A percentile compares a stretch with the other conserved stretches of the same genome.
Conservation (phyloP, 2,329 filamentous ascomycete genomes). For the Fusarium buharicum region DNA sequence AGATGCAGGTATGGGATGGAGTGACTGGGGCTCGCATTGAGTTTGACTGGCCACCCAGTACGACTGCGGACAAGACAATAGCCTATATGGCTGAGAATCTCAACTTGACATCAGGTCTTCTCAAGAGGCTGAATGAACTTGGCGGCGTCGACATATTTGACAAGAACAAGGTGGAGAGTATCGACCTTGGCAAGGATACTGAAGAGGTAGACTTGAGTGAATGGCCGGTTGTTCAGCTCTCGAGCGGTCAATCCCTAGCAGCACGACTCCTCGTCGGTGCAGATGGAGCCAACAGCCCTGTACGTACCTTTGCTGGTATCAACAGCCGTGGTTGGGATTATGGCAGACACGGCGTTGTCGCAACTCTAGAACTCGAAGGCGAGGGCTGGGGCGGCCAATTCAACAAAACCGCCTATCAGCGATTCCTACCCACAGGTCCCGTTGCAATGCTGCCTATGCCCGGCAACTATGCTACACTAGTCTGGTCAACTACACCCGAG, state of each 20-base stretch:
- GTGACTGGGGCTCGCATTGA: conserved; percentile 86
- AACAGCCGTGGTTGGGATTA: conserved; percentile 93
- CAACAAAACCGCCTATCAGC: conserved; percentile 86
- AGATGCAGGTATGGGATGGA: conserved; percentile 99
- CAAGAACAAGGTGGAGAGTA: conserved; percentile 80
- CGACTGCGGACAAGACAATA: conserved; percentile 70
- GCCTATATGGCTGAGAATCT: conserved; percentile 97
- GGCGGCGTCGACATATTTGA: conserved; percentile 78
- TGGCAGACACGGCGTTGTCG: conserved; percentile 87
- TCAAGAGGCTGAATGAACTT: conserved; percentile 76
- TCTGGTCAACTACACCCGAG: conserved; percentile 91
- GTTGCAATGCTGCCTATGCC: conserved; percentile 92
- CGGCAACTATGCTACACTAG: conserved; percentile 82
- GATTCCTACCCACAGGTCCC: conserved; percentile 92
- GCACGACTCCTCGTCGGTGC: conserved; percentile 91
- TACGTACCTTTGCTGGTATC: conserved; percentile 89
- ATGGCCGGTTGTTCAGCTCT: conserved; percentile 86
- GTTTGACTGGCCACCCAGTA: conserved; percentile 76
- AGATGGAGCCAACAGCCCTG: conserved; percentile 94
- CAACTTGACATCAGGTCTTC: conserved; percentile 83
- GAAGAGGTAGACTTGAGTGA: conserved; percentile 79
- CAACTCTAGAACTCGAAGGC: conserved; percentile 79
- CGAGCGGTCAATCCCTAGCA: conserved; percentile 73
- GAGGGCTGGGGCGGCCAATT: conserved; percentile 64
- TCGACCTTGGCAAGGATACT: conserved; percentile 75